Conservation (phyloP, 2,329 filamentous ascomycete species). For the Xylaria sp. region DNA sequence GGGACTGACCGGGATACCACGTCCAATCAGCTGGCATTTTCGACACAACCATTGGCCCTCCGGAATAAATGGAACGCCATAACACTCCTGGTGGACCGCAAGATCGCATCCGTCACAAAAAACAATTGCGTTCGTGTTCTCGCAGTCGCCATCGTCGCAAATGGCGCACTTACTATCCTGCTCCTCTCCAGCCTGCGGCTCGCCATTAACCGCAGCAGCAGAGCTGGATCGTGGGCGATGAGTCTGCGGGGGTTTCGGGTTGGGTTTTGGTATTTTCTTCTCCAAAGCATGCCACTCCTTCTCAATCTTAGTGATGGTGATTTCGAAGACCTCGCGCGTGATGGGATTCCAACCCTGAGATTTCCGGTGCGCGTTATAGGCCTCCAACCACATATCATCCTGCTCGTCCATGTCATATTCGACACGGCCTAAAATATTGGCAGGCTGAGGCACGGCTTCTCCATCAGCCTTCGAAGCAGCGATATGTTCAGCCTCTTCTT, state of each 20-base stretch:
- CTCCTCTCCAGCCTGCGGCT: slow-evolving; percentile 84
- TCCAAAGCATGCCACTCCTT: slow-evolving; percentile 98
- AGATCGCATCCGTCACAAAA: slow-evolving; percentile 98
- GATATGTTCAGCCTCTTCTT: slow-evolving; percentile 59
- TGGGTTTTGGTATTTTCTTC: slow-evolving; percentile 94
- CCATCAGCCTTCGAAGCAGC: slow-evolving; percentile 56
- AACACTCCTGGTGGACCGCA: slow-evolving; percentile 97
- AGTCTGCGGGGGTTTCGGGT: slow-evolving; percentile 93
- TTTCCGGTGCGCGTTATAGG: slow-evolving; percentile 77
- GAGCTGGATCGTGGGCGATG: slow-evolving; percentile 91
- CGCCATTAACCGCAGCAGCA: slow-evolving; percentile 92
- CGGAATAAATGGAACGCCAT: slow-evolving; percentile 96
- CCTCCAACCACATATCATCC: slow-evolving; percentile 92
- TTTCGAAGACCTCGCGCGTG: slow-evolving; percentile 92
- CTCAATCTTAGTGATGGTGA: slow-evolving; percentile 98
- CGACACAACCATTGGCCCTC: slow-evolving; percentile 98
- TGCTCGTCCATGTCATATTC: slow-evolving; percentile 99
- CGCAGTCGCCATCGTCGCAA: slow-evolving; percentile 98
- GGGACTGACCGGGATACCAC: slow-evolving; percentile 75
- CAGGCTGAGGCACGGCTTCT: slow-evolving; percentile 50
- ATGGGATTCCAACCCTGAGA: slow-evolving; percentile 77
- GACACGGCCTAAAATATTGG: slow-evolving; percentile 71
- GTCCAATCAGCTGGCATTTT: slow-evolving; percentile 93
- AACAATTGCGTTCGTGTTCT: slow-evolving; percentile 98
- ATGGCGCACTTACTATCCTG: slow-evolving; percentile 97